Evolutionary conservation across 225 moss, liverwort and hornwort genomes (phyloP).

Genomic region (Bryoerythrophyllum caledonicum): DNA sequence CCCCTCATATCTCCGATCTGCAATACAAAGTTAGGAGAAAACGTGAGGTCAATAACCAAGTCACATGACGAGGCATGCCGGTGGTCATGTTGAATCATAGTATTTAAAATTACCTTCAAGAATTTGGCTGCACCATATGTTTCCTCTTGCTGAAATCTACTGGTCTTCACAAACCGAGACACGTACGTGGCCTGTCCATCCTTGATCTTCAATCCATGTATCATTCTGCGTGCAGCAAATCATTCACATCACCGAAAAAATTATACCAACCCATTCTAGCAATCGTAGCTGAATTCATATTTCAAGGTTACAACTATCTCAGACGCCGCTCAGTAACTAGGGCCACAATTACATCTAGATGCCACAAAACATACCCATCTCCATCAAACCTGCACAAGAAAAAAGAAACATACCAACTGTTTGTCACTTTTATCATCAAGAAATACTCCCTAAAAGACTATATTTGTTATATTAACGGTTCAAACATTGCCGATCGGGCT

Average conservation of each 20-base stretch:
- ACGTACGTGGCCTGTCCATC: slow-evolving; percentile 65
- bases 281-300: not conserved
- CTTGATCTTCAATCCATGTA: slow-evolving; percentile 74
- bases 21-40: not conserved
- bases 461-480: too few relatives aligned
- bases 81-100: too few relatives aligned
- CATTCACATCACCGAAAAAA: not conserved
- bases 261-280: not conserved
- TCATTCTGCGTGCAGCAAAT: slow-evolving; percentile 51
- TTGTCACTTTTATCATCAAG: not conserved
- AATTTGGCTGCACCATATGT: slow-evolving; percentile 47
- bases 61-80: not conserved
- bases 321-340: not conserved
- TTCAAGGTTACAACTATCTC: not conserved
- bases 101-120: slow-evolving; percentile 5
- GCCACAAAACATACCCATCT: slow-evolving; percentile 46
- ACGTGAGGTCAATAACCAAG: too few relatives aligned
- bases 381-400: slow-evolving; percentile 53
- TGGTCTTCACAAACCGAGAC: slow-evolving; percentile 59
- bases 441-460: not conserved
- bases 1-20: slow-evolving; percentile 67
- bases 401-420: not conserved
- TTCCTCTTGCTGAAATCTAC: slow-evolving; percentile 58
- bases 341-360: not conserved
- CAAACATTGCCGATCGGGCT: too few relatives aligned